Percentiles rank a stretch among this genome's conserved stretches.
These are phyloP conservation scores for Delonix regia DNA, from an alignment of 306 rosid genomes.

Conservation along the genomic window DNA sequence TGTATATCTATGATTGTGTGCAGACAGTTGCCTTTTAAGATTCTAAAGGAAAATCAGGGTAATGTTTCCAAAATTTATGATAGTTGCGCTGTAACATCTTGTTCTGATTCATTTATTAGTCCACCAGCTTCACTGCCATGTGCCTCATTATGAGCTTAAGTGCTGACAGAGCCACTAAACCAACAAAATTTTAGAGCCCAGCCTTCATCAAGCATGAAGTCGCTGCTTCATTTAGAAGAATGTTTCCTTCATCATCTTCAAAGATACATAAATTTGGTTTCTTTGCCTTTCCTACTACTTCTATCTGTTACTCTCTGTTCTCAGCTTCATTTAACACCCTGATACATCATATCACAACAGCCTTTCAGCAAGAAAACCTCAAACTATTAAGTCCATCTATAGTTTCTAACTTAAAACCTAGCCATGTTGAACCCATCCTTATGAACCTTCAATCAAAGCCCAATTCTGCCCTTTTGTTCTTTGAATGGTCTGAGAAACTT, in stretches of 20 bases:
- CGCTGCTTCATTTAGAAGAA: neutral
- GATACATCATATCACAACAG: conserved; percentile 1
- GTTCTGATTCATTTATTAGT: neutral
- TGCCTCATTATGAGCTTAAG: neutral
- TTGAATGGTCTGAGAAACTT: conserved; percentile 31
- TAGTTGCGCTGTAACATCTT: neutral
- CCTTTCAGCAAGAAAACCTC: conserved; percentile 8
- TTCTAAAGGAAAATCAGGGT: neutral
- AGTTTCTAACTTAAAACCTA: conserved; percentile 16
- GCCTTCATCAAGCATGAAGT: conserved; percentile 8
- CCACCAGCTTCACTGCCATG: neutral
- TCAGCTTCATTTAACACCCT: conserved; percentile 19
- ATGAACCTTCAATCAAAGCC: conserved; percentile 27
- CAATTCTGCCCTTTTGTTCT: conserved; percentile 32
- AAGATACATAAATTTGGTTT: conserved; percentile 4
- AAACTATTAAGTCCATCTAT: conserved; percentile 10
- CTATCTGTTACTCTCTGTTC: neutral
- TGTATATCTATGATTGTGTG: neutral
- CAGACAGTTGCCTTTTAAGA: neutral
- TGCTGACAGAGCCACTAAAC: neutral
- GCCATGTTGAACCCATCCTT: conserved; percentile 30
- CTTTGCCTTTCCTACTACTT: neutral
- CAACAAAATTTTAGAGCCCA: neutral
- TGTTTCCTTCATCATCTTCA: neutral
- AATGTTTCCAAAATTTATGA: neutral